Percentiles rank a stretch among this genome's conserved stretches.
Conservation (phyloP, 1,284 basidiomycete genomes). For the Cutaneotrichosporon cyanovorans region DNA sequence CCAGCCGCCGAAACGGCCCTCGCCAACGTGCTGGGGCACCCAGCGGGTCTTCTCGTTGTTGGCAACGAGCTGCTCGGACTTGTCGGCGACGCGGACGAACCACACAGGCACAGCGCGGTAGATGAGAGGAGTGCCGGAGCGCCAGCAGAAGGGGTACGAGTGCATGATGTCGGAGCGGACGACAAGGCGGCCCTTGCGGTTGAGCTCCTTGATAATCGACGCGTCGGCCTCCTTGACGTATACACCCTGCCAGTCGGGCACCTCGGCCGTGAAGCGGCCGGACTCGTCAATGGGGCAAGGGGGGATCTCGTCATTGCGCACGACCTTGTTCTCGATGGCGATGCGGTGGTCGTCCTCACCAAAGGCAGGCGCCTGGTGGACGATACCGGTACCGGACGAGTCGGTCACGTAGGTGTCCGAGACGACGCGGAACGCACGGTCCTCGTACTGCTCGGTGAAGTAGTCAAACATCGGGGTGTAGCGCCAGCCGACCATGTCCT, state of each 20-base stretch:
- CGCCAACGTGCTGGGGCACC: constrained; percentile 87
- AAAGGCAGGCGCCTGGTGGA: constrained; percentile 97
- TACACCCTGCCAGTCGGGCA: constrained; percentile 82
- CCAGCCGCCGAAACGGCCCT: constrained; percentile 95
- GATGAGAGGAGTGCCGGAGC: constrained; percentile 89
- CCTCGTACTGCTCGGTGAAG: constrained; percentile 89
- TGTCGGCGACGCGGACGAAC: constrained; percentile 86
- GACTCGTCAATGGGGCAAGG: constrained; percentile 92
- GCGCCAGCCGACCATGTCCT: constrained; percentile 91
- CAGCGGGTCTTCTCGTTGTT: constrained; percentile 90
- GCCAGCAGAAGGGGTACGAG: constrained; percentile 96
- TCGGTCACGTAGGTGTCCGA: constrained; percentile 91
- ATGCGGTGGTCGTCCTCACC: constrained; percentile 99
- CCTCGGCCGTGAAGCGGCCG: constrained; percentile 80
- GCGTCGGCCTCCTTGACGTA: constrained; percentile 95
- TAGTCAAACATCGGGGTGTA: constrained; percentile 96
- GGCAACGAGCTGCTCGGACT: constrained; percentile 75
- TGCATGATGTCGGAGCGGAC: constrained; percentile 82
- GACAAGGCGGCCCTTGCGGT: constrained; percentile 78
- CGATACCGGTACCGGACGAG: constrained; percentile 92
- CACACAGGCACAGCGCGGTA: constrained; percentile 94
- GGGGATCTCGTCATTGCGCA: constrained; percentile 80
- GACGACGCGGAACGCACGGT: constrained; percentile 83
- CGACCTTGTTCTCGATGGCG: constrained; percentile 71
- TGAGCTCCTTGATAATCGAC: constrained; percentile 84